Conservation (phyloP, 2,329 filamentous ascomycete species). For the Colletotrichum australisinense region DNA sequence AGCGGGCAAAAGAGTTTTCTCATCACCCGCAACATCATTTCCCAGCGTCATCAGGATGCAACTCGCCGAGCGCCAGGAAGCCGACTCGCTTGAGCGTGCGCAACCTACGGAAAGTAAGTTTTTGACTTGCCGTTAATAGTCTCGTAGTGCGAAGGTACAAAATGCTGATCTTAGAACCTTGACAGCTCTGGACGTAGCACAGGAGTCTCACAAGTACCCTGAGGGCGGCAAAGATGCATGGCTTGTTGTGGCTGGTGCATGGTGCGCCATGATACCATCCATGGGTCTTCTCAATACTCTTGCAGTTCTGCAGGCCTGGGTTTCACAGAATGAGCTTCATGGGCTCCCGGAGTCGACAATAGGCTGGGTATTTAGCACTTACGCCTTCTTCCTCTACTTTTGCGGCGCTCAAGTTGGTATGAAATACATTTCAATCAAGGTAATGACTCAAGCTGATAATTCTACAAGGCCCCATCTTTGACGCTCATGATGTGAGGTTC, state of each 20-base stretch:
- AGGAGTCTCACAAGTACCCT: constrained; percentile 59
- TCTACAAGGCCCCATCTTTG: constrained; percentile 70
- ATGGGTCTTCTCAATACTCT: constrained; percentile 76
- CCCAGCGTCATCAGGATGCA: not conserved
- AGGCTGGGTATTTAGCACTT: constrained; percentile 81
- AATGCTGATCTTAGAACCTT: not conserved
- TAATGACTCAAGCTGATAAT: not conserved
- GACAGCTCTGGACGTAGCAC: not conserved
- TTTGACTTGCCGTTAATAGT: not conserved
- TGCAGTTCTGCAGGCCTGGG: constrained; percentile 75
- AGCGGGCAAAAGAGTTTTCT: not conserved
- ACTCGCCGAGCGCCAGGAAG: not conserved
- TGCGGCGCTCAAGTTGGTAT: constrained; percentile 74
- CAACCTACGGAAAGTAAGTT: not conserved
- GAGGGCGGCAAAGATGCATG: constrained; percentile 77
- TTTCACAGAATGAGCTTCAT: constrained; percentile 71
- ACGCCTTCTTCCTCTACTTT: constrained; percentile 77
- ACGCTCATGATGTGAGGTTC: constrained; percentile 71
- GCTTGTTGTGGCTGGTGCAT: constrained; percentile 78
- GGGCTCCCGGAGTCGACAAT: constrained; percentile 68
- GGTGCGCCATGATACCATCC: constrained; percentile 71
- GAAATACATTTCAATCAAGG: not conserved
- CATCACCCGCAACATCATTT: not conserved
- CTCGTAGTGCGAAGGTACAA: not conserved
- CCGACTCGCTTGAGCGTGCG: not conserved